Percentiles rank a stretch among this genome's conserved stretches.
Evolutionary conservation across 176 grass and related monocot genomes (phyloP).

Genomic region (Poa pratensis): DNA sequence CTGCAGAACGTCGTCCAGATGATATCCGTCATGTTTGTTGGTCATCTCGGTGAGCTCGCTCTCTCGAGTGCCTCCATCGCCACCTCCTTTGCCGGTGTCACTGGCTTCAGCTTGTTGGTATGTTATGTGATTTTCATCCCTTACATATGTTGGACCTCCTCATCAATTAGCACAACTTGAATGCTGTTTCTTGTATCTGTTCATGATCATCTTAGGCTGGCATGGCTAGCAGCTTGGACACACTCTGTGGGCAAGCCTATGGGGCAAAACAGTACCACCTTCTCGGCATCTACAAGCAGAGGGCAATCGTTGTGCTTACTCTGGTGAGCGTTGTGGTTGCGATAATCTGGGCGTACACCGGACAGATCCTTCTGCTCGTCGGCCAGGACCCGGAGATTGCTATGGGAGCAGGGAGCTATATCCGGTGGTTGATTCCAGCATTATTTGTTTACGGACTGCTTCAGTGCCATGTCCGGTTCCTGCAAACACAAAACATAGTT

Average conservation of each 20-base stretch:
- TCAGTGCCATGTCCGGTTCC: conserved; percentile 56
- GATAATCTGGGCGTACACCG: conserved; percentile 55
- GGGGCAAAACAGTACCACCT: conserved; percentile 66
- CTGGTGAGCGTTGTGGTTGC: conserved; percentile 55
- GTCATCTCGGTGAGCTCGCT: conserved; percentile 52
- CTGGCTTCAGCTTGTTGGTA: conserved; percentile 60
- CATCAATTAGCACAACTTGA: background rate
- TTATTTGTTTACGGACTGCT: conserved; percentile 63
- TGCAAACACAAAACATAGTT: conserved; percentile 79
- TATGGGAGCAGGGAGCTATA: conserved; percentile 59
- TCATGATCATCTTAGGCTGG: conserved; percentile 32
- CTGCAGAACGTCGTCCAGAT: conserved; percentile 57
- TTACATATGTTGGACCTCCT: conserved; percentile 10
- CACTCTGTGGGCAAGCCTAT: conserved; percentile 68
- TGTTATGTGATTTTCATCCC: background rate
- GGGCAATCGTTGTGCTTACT: conserved; percentile 67
- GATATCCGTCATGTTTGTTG: conserved; percentile 57
- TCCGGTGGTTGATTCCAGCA: conserved; percentile 72
- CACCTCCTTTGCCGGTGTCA: conserved; percentile 53
- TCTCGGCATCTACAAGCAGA: conserved; percentile 73
- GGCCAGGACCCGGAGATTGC: conserved; percentile 73
- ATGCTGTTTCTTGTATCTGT: background rate
- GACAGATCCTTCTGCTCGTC: conserved; percentile 61
- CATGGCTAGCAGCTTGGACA: conserved; percentile 61
- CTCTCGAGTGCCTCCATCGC: conserved; percentile 59